phyloP scores from a whole-genome alignment of 2,329 filamentous ascomycete genomes.

The Pseudogymnoascus sp. region DNA sequence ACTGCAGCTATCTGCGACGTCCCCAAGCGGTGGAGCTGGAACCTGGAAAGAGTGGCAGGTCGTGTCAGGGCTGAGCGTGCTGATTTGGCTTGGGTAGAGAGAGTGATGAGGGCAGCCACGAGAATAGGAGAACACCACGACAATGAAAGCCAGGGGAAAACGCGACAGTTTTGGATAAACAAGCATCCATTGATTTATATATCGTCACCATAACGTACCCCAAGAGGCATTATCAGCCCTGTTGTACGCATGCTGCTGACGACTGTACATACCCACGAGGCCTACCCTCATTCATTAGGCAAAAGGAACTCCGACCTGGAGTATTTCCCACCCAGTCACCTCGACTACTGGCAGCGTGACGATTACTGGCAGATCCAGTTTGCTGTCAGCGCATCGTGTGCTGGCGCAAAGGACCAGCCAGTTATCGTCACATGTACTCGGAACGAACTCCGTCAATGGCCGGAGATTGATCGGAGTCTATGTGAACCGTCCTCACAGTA shows the following conservation, averaged over 20 bases:
- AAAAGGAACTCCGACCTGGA: not conserved
- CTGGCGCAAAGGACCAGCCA: not conserved
- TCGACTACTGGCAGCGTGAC: not conserved
- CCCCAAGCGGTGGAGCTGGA: too few species aligned
- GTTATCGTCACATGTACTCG: not conserved
- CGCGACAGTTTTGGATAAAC: not conserved
- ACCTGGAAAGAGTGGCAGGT: too few species aligned
- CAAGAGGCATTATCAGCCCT: too few species aligned
- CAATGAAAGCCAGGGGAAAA: not conserved
- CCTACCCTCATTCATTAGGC: not conserved
- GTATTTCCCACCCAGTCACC: not conserved
- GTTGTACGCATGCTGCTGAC: not conserved
- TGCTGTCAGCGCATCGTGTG: not conserved
- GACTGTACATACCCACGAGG: not conserved
- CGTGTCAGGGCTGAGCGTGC: too few species aligned
- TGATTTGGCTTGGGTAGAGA: too few species aligned
- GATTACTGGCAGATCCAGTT: not conserved
- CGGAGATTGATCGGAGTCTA: not conserved
- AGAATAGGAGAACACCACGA: not conserved
- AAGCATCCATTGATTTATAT: not conserved
- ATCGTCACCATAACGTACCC: not conserved
- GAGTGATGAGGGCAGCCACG: too few species aligned
- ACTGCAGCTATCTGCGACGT: too few species aligned
- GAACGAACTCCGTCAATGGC: not conserved
- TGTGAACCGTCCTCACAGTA: not conserved